Conservation (phyloP, 805 yeast genomes). For the Wickerhamiella alocasiicola region DNA sequence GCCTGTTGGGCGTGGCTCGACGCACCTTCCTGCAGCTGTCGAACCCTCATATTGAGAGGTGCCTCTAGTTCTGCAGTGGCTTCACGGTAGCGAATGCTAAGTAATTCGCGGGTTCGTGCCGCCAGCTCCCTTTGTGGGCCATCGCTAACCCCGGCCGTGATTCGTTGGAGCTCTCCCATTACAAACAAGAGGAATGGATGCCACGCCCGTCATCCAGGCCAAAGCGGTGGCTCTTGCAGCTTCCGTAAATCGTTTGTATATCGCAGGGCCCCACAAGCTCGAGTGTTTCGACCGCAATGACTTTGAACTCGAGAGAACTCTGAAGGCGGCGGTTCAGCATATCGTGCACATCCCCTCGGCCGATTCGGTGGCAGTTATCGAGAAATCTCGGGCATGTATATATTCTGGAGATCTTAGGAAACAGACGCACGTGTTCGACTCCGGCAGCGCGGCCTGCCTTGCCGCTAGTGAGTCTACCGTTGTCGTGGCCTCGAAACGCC, state of each 20-base stretch:
- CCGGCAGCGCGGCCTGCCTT: background rate
- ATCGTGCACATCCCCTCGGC: background rate
- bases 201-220: conserved; percentile 4
- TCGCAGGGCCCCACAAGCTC: background rate
- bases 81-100: background rate
- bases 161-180: conserved; percentile 7
- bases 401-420: conserved; percentile 4
- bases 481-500: conserved; percentile 10
- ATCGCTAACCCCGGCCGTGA: conserved; percentile 5
- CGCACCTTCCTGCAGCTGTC: conserved; percentile 2
- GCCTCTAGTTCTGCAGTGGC: conserved; percentile 6
- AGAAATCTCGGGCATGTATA: background rate
- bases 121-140: conserved; percentile 7
- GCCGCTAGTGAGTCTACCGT: background rate
- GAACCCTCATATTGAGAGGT: background rate
- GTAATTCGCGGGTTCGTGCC: background rate
- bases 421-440: background rate
- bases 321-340: background rate
- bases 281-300: background rate
- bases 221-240: conserved; percentile 5
- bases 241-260: background rate
- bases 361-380: conserved; percentile 2
- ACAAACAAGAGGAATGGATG: background rate
- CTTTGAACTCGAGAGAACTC: conserved; percentile 3
- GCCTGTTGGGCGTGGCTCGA: background rate